phyloP scores from a whole-genome alignment of 257 asterid species.

The Nicotiana sylvestris region DNA sequence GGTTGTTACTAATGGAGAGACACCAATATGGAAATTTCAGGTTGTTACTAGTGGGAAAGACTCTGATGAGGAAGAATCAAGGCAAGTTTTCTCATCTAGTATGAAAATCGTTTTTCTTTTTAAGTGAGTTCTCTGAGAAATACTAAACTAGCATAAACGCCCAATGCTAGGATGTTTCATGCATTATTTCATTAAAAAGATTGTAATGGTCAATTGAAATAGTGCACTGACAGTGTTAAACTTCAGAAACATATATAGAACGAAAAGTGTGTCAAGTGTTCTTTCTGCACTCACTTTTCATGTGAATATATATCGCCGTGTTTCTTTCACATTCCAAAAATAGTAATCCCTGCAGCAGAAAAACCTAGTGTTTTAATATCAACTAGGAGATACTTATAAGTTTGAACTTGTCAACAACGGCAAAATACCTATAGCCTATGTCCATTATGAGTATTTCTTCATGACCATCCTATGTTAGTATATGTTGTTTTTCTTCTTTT shows the following conservation, averaged over 20 bases:
- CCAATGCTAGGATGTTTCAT: neutral
- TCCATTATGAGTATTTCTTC: slow-evolving; percentile 5
- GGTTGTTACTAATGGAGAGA: neutral
- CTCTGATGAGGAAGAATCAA: neutral
- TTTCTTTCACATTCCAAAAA: neutral
- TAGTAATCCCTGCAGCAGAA: neutral
- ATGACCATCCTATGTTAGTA: neutral
- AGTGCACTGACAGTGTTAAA: neutral
- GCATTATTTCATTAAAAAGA: neutral
- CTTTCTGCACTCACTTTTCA: neutral
- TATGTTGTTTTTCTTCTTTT: neutral
- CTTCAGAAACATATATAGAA: neutral
- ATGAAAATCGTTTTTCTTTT: too few relatives aligned
- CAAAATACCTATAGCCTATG: neutral
- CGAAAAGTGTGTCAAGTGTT: neutral
- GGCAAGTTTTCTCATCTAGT: neutral
- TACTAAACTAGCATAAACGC: neutral
- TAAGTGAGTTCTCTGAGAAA: neutral
- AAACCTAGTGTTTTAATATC: too few relatives aligned
- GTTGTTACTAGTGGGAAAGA: neutral
- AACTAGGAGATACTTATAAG: slow-evolving; percentile 1
- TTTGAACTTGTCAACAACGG: slow-evolving; percentile 2
- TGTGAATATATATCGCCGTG: neutral
- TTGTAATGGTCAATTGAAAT: neutral
- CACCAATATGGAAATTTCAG: neutral